Conservation (phyloP, 257 asterid species). For the Vinca minor region DNA sequence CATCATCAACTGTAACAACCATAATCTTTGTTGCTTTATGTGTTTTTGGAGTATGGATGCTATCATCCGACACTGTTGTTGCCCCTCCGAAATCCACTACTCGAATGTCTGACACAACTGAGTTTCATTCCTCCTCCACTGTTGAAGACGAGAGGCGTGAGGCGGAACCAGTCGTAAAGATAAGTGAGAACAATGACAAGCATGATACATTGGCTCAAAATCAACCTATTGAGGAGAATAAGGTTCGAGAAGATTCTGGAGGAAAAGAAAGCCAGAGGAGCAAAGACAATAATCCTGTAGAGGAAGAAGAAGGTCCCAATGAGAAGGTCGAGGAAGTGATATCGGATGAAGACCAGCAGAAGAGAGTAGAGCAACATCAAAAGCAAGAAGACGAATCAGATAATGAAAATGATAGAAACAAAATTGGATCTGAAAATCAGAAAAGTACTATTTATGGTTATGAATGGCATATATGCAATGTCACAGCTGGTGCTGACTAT, state of each 20-base stretch:
- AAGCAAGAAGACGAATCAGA: constrained; percentile 54
- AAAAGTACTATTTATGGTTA: constrained; percentile 20
- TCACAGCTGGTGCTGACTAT: constrained; percentile 60
- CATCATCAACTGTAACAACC: constrained; percentile 51
- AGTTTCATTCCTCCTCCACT: constrained; percentile 18
- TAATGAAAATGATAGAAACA: constrained; percentile 62
- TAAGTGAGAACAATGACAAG: constrained; percentile 1
- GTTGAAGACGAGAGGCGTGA: constrained; percentile 13
- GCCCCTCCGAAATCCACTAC: constrained; percentile 30
- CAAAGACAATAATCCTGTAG: constrained; percentile 4
- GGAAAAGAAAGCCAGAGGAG: constrained; percentile 14
- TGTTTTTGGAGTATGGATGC: constrained; percentile 50
- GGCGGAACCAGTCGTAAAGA: constrained; percentile 4
- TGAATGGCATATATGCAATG: constrained; percentile 65
- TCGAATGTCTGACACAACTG: constrained; percentile 16
- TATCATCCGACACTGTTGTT: constrained; percentile 42
- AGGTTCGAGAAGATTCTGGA: constrained; percentile 7
- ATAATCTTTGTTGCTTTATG: constrained; percentile 47
- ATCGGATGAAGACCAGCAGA: constrained; percentile 53
- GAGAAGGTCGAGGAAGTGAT: constrained; percentile 26
- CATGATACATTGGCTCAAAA: not conserved
- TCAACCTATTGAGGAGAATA: not conserved
- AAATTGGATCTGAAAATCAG: constrained; percentile 29
- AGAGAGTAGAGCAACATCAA: constrained; percentile 53
- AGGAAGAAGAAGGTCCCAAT: constrained; percentile 13